Evolutionary conservation across 1,139 yeast species (phyloP).

Genomic region (Hyphopichia wangnamkhiaoensis): DNA sequence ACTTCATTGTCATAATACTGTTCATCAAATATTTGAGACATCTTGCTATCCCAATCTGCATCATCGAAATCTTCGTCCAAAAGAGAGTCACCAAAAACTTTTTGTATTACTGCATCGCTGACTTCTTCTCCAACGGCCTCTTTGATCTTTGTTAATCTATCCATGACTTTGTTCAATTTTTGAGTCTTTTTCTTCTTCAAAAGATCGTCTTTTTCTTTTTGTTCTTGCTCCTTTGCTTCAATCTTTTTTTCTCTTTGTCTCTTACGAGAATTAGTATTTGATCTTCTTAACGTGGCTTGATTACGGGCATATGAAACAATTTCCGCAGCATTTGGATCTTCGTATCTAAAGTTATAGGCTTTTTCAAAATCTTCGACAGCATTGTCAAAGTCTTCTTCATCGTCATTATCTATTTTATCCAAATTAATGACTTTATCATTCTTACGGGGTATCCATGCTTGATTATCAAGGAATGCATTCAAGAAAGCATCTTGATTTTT

Average conservation of each 20-base stretch:
- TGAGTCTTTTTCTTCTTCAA: constrained; percentile 71
- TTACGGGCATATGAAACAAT: constrained; percentile 96
- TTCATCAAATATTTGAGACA: constrained; percentile 84
- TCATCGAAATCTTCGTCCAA: constrained; percentile 89
- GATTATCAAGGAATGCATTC: constrained; percentile 66
- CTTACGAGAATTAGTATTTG: constrained; percentile 72
- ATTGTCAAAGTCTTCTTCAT: constrained; percentile 86
- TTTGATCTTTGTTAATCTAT: constrained; percentile 72
- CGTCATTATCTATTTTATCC: constrained; percentile 60
- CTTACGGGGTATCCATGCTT: constrained; percentile 85
- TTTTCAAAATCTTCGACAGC: constrained; percentile 90
- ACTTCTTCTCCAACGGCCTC: constrained; percentile 82
- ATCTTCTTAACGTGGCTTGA: constrained; percentile 88
- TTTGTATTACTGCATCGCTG: constrained; percentile 60
- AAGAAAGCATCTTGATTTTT: constrained; percentile 67
- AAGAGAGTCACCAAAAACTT: constrained; percentile 70
- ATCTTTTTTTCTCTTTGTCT: constrained; percentile 75
- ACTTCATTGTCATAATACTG: constrained; percentile 66
- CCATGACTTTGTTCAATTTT: constrained; percentile 76
- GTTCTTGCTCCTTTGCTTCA: constrained; percentile 53
- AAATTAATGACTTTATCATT: constrained; percentile 56
- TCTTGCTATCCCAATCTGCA: constrained; percentile 86
- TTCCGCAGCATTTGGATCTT: constrained; percentile 88
- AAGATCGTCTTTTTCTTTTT: constrained; percentile 58
- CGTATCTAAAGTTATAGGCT: constrained; percentile 93